A percentile compares a stretch with the other conserved stretches of the same genome.
phyloP scores from a whole-genome alignment of 495 filamentous ascomycete species.

The Penicillium pancosmium region DNA sequence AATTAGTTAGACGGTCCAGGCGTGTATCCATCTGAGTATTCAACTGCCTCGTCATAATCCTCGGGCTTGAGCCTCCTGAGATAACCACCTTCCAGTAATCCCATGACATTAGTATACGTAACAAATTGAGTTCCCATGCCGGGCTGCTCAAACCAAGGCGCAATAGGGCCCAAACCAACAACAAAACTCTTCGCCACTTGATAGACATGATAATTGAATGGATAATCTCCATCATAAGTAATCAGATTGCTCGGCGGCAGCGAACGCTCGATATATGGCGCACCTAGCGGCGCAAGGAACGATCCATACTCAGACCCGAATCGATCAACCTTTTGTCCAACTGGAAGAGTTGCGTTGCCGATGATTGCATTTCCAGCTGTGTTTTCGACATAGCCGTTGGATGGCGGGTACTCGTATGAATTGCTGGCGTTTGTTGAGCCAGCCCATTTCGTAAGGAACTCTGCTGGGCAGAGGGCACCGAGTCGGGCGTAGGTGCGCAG shows the following conservation, averaged over 20 bases:
- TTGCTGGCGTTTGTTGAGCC: conserved; percentile 27
- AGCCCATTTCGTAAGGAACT: conserved; percentile 50
- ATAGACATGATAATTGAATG: conserved; percentile 61
- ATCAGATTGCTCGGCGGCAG: conserved; percentile 55
- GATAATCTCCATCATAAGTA: conserved; percentile 40
- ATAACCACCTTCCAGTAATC: conserved; percentile 28
- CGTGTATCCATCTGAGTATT: conserved; percentile 22
- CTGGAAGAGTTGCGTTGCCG: conserved; percentile 47
- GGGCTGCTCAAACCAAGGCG: conserved; percentile 61
- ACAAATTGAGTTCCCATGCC: conserved; percentile 56
- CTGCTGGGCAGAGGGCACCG: conserved; percentile 48
- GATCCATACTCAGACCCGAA: conserved; percentile 53
- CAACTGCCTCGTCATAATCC: conserved; percentile 24
- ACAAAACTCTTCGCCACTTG: conserved; percentile 45
- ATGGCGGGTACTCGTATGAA: conserved; percentile 37
- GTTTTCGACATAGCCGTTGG: conserved; percentile 46
- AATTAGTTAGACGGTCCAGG: conserved; percentile 12
- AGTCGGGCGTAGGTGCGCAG: conserved; percentile 49
- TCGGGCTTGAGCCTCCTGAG: conserved; percentile 22
- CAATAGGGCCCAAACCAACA: conserved; percentile 52
- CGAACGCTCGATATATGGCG: conserved; percentile 55
- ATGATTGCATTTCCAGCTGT: conserved; percentile 36
- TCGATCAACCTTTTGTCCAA: conserved; percentile 54
- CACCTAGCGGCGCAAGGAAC: conserved; percentile 49
- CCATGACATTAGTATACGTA: conserved; percentile 21